Evolutionary conservation across 192 early-diverging fungal genomes (phyloP).

Genomic region (Backusella mclennaniae): DNA sequence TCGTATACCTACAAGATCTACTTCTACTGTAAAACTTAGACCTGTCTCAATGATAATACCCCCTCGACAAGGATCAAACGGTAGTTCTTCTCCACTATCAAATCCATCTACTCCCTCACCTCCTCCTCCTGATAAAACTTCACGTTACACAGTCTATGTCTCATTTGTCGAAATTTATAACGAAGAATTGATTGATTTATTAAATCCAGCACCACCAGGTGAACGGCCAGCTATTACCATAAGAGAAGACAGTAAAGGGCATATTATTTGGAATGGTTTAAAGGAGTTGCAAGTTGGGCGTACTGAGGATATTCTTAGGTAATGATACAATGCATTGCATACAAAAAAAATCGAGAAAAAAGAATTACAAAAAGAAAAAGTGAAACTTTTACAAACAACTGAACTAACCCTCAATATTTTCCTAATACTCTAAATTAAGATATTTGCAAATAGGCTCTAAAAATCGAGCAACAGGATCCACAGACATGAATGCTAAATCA

Average conservation of each 20-base stretch:
- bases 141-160: slow-evolving; percentile 54
- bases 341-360: neutral
- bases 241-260: slow-evolving; percentile 82
- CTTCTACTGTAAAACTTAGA: slow-evolving; percentile 10
- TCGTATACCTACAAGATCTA: slow-evolving; percentile 5
- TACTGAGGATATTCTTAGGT: slow-evolving; percentile 72
- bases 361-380: neutral
- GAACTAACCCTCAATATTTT: neutral
- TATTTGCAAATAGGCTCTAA: slow-evolving; percentile 66
- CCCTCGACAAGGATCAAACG: neutral
- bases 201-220: slow-evolving; percentile 60
- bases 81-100: neutral
- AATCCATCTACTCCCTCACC: neutral
- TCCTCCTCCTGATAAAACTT: slow-evolving; percentile 4
- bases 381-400: neutral
- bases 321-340: slow-evolving; percentile 11
- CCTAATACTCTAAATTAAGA: slow-evolving; percentile 13
- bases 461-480: slow-evolving; percentile 85
- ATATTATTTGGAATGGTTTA: slow-evolving; percentile 81
- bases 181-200: slow-evolving; percentile 91
- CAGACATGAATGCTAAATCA: slow-evolving; percentile 95
- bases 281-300: slow-evolving; percentile 69
- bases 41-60: slow-evolving; percentile 12
- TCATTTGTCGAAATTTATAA: slow-evolving; percentile 97
- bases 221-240: slow-evolving; percentile 64